Evolutionary conservation across 2,329 filamentous ascomycete genomes (phyloP), one percentile per base, ranked within the genome.

Genomic region (Pestalotiopsis sp.): DNA sequence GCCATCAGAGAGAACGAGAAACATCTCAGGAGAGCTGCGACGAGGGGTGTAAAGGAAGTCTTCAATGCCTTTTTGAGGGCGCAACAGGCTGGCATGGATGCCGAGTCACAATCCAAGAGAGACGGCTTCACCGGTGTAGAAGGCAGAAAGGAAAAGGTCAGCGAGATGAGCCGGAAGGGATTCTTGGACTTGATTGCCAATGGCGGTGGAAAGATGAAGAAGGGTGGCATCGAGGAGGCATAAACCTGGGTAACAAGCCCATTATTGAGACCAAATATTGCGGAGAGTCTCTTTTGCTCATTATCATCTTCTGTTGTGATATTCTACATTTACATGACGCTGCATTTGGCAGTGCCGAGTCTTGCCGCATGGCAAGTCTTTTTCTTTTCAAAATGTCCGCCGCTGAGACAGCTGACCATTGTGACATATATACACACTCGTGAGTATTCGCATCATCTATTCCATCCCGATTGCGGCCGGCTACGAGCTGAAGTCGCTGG

Each of bases 111-210:
- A 72, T 87, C 90, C 63, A 88, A 88, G 80, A 90, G 89, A 73
- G 88, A 91, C 70, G 93, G 94, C 3, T 84, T 97, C 0, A 87
- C 97, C 39, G 95, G 95, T 1, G 90, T 94, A 76, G 88, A 87
- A 70, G 90, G 92, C 80, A 89, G 94, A 72, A 92, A 97, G 81
- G 94, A 97, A 81, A 94, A 92, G 83, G 86, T 97, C 65, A 96
- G 93, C 72, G 95, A 98, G 85, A 96, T 99, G 91, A 97, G 92
- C 79, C 97, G 97, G 84, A 93, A 98, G 83, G 95, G 95, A 0
- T 99, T 98, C 82, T 81, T 99, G 79, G 95, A 98, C 70, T 82
- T 98, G 79, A 97, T 99, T 78, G 88, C 89, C 3, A 87, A 86
- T 2, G 88, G 88, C 23, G 88, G 89, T 12, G 87, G 88, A 0